Evolutionary conservation across 352 stramenopile species (phyloP).

Genomic region (Globisporangium heterothallicum): DNA sequence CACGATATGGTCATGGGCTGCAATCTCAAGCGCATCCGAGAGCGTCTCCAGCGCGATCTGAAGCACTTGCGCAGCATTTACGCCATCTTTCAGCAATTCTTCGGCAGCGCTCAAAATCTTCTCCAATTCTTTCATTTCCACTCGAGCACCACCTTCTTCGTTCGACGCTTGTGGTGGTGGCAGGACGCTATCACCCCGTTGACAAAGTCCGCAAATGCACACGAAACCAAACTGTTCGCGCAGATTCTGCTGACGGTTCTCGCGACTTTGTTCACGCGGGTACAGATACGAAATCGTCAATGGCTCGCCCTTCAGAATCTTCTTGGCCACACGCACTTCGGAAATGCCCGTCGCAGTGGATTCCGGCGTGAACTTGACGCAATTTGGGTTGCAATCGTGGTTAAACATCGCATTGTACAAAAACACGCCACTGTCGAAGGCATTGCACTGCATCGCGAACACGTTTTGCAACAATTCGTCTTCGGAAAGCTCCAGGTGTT

Average conservation of each 20-base stretch:
- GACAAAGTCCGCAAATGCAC: slow-evolving; percentile 61
- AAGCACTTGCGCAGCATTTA: slow-evolving; percentile 46
- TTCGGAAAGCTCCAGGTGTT: slow-evolving; percentile 34
- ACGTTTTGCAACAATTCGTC: slow-evolving; percentile 86
- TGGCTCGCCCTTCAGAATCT: slow-evolving; percentile 81
- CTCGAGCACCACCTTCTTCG: slow-evolving; percentile 7
- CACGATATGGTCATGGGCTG: slow-evolving; percentile 81
- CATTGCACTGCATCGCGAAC: slow-evolving; percentile 92
- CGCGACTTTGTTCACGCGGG: slow-evolving; percentile 84
- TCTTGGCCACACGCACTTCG: slow-evolving; percentile 87
- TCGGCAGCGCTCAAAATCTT: slow-evolving; percentile 53
- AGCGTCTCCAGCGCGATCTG: slow-evolving; percentile 71
- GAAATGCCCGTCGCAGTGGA: slow-evolving; percentile 57
- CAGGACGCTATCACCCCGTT: slow-evolving; percentile 64
- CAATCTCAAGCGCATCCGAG: slow-evolving; percentile 77
- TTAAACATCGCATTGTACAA: slow-evolving; percentile 94
- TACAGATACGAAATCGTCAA: slow-evolving; percentile 94
- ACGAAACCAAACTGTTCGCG: slow-evolving; percentile 91
- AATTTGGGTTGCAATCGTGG: slow-evolving; percentile 93
- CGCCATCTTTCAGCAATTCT: slow-evolving; percentile 49
- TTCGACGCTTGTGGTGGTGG: slow-evolving; percentile 22
- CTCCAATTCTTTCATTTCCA: slow-evolving; percentile 54
- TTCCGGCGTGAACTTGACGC: slow-evolving; percentile 89
- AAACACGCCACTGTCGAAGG: slow-evolving; percentile 92
- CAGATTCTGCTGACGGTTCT: slow-evolving; percentile 72